A percentile compares a stretch with the other conserved stretches of the same genome.
Conservation (phyloP, 768 basidiomycete species). For the Aureoboletus auriporus region DNA sequence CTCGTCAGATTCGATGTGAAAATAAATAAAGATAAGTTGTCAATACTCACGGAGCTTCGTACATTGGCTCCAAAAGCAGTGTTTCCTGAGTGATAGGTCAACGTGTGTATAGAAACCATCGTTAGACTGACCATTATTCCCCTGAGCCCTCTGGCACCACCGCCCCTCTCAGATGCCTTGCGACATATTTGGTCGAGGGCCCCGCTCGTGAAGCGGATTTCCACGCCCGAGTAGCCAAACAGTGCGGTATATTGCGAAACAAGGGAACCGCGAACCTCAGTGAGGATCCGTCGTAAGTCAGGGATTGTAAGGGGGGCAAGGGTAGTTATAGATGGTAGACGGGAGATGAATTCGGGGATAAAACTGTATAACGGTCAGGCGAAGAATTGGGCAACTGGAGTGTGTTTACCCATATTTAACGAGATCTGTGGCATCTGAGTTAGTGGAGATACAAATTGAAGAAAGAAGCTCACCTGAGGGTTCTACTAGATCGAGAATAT, state of each 20-base stretch:
- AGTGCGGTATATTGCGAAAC: constrained; percentile 86
- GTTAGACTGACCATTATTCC: constrained; percentile 70
- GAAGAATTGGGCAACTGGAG: background rate
- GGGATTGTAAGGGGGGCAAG: constrained; percentile 72
- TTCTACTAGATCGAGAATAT: constrained; percentile 66
- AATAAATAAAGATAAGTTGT: constrained; percentile 1
- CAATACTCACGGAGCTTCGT: constrained; percentile 76
- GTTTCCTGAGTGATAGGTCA: constrained; percentile 49
- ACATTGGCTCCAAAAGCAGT: constrained; percentile 86
- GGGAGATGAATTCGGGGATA: constrained; percentile 93
- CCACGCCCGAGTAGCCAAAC: constrained; percentile 80
- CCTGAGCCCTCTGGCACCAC: constrained; percentile 85
- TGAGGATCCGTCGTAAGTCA: constrained; percentile 87
- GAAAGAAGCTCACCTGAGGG: constrained; percentile 47
- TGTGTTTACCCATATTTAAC: constrained; percentile 69
- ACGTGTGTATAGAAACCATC: no score
- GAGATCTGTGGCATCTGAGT: constrained; percentile 50
- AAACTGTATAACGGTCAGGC: constrained; percentile 44
- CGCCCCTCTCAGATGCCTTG: constrained; percentile 75
- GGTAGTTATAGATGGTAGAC: constrained; percentile 88
- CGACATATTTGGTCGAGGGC: constrained; percentile 81
- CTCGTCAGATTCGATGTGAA: constrained; percentile 1
- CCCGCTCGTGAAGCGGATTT: constrained; percentile 79
- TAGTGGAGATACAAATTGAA: background rate
- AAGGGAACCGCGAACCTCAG: constrained; percentile 88